Conservation (phyloP, 1,139 yeast genomes). For the Candida freyschussii region DNA sequence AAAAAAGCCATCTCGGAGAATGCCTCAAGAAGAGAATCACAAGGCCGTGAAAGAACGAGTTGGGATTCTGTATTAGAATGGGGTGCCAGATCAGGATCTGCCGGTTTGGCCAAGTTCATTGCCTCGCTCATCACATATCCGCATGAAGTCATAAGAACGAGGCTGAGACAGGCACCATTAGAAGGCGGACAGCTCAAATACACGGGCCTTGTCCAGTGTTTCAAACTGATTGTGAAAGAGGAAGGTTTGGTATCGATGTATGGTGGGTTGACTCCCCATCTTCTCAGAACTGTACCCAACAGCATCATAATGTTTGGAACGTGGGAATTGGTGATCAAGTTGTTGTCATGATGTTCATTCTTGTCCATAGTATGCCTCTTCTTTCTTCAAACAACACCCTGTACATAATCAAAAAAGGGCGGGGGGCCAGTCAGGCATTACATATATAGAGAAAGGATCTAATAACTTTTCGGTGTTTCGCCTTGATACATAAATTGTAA, state of each 20-base stretch:
- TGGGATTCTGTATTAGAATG: conserved; percentile 75
- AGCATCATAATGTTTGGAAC: conserved; percentile 99
- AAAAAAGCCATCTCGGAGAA: conserved; percentile 61
- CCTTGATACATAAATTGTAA: conserved; percentile 41
- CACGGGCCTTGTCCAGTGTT: conserved; percentile 85
- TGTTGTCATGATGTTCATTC: conserved; percentile 39
- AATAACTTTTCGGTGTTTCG: conserved; percentile 22
- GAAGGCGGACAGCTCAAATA: conserved; percentile 80
- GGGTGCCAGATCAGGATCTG: conserved; percentile 96
- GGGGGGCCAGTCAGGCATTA: too few relatives aligned
- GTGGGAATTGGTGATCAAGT: conserved; percentile 87
- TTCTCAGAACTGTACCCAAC: conserved; percentile 94
- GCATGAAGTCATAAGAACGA: conserved; percentile 93
- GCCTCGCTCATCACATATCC: conserved; percentile 95
- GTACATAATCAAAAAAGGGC: conserved; percentile 3
- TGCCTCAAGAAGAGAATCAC: conserved; percentile 42
- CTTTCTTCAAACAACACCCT: neutral
- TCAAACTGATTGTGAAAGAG: conserved; percentile 74
- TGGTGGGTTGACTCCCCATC: conserved; percentile 96
- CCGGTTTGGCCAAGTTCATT: conserved; percentile 91
- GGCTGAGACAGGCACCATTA: conserved; percentile 91
- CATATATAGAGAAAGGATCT: conserved; percentile 1
- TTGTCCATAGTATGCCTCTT: conserved; percentile 1
- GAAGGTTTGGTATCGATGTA: conserved; percentile 94
- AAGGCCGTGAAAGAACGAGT: conserved; percentile 46